Evolutionary conservation across 1,139 yeast genomes (phyloP).

Genomic region (Kodamaea alishanica): DNA sequence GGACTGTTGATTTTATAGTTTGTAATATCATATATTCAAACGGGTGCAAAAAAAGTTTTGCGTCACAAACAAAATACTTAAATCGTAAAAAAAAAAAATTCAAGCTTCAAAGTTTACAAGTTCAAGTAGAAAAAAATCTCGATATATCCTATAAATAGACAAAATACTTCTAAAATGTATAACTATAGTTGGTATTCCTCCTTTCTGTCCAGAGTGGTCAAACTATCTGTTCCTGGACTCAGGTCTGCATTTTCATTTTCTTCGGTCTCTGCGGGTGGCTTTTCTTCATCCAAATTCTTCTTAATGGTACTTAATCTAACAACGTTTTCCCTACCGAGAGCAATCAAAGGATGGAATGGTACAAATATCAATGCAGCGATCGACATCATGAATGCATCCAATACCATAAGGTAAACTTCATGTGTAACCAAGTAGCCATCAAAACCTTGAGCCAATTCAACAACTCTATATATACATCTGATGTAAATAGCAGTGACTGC

Average conservation of each 20-base stretch:
- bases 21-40: no score
- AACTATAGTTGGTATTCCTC: no score
- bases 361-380: slow-evolving; percentile 43
- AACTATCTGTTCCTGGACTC: no score
- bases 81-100: no score
- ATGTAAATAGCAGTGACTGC: slow-evolving; percentile 60
- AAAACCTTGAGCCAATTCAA: slow-evolving; percentile 80
- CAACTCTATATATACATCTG: slow-evolving; percentile 78
- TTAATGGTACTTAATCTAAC: slow-evolving; percentile 36
- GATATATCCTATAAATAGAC: no score
- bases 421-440: slow-evolving; percentile 61
- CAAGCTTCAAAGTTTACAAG: no score
- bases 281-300: slow-evolving; percentile 25
- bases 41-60: no score
- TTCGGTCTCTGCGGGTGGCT: slow-evolving; percentile 6
- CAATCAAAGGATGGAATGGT: slow-evolving; percentile 62
- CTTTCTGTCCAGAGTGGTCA: no score
- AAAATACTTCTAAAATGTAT: no score
- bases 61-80: no score
- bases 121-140: no score
- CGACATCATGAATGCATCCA: slow-evolving; percentile 73
- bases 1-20: no score
- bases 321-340: slow-evolving; percentile 42
- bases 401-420: slow-evolving; percentile 69
- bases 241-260: neutral